phyloP scores from a whole-genome alignment of 176 grass and related monocot species.

The Oryza officinalis region DNA sequence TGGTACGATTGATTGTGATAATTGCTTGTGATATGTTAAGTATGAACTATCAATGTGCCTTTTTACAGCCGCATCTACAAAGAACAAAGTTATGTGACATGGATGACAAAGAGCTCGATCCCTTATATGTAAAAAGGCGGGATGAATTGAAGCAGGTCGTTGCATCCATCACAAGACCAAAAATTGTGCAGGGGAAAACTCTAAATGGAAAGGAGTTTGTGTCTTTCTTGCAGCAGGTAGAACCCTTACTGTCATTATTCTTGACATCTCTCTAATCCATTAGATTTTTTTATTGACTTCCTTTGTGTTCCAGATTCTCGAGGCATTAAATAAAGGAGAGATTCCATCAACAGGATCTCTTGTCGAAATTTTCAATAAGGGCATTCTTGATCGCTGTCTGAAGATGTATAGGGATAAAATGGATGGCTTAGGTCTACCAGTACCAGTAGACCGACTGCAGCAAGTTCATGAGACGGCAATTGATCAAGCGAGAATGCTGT shows the following conservation, averaged over 20 bases:
- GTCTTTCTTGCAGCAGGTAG: slow-evolving; percentile 86
- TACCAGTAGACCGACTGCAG: slow-evolving; percentile 65
- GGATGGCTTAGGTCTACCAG: slow-evolving; percentile 70
- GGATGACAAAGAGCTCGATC: slow-evolving; percentile 82
- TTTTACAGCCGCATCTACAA: slow-evolving; percentile 95
- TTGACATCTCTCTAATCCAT: background rate
- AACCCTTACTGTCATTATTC: slow-evolving; percentile 6
- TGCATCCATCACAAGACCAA: slow-evolving; percentile 72
- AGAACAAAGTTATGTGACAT: slow-evolving; percentile 97
- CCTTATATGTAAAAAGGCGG: slow-evolving; percentile 71
- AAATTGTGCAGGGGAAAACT: slow-evolving; percentile 85
- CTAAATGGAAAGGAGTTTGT: slow-evolving; percentile 93
- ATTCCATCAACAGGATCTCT: slow-evolving; percentile 92
- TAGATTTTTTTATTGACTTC: background rate
- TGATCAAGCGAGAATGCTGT: slow-evolving; percentile 58
- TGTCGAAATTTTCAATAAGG: slow-evolving; percentile 98
- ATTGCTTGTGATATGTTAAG: background rate
- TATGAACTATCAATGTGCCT: background rate
- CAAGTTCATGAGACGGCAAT: slow-evolving; percentile 66
- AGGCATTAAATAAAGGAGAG: slow-evolving; percentile 98
- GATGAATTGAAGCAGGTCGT: slow-evolving; percentile 91
- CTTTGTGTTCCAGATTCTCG: slow-evolving; percentile 77
- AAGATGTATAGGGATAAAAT: slow-evolving; percentile 74
- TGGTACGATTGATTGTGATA: background rate
- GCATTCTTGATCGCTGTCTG: slow-evolving; percentile 87